A percentile compares a stretch with the other conserved stretches of the same genome.
These are phyloP conservation scores for Wallacemonas sp. DNA, from an alignment of 208 protist species.

Conservation along the genomic window DNA sequence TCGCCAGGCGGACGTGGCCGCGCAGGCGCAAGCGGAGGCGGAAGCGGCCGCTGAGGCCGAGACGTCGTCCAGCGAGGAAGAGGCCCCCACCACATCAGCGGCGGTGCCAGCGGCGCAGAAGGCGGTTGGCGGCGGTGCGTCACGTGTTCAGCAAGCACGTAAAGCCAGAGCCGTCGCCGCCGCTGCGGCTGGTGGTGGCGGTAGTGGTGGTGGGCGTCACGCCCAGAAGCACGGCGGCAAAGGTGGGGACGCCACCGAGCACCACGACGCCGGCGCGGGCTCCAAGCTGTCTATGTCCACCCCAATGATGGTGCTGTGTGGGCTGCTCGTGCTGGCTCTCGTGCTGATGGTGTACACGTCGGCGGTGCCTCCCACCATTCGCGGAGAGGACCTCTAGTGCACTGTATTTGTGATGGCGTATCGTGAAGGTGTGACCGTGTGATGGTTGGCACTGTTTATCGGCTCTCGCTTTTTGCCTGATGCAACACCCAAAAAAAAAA, in stretches of 20 bases:
- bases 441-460: too few species aligned
- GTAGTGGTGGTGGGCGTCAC: conserved; percentile 6
- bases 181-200: background rate
- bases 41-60: background rate
- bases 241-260: background rate
- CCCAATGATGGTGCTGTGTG: conserved; percentile 20
- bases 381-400: background rate
- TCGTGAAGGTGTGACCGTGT: too few species aligned
- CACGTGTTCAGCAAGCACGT: conserved; percentile 51
- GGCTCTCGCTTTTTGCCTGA: too few species aligned
- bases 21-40: background rate
- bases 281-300: conserved; percentile 10
- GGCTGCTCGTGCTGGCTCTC: conserved; percentile 24
- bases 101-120: too few species aligned
- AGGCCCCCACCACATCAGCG: too few species aligned
- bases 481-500: too few species aligned
- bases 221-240: conserved; percentile 11
- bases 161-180: conserved; percentile 33
- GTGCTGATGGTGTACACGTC: conserved; percentile 9
- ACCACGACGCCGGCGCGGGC: background rate
- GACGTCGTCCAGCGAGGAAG: background rate
- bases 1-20: background rate
- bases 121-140: conserved; percentile 14
- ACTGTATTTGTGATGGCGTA: too few species aligned
- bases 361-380: background rate